These are phyloP conservation scores for Monilinia polystroma DNA, from an alignment of 2,329 filamentous ascomycete species.

Conservation along the genomic window DNA sequence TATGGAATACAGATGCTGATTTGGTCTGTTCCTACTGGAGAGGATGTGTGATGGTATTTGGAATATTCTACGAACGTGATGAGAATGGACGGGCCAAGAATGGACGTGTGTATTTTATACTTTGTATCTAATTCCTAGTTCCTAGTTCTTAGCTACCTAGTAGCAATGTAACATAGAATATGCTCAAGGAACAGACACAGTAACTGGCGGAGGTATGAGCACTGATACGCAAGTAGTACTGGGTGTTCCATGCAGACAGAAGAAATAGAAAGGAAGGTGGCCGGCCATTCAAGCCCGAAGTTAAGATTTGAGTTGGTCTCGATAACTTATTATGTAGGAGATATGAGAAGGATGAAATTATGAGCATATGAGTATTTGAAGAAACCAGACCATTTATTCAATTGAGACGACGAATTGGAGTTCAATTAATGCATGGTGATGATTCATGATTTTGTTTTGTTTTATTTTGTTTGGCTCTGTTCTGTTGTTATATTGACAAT, in stretches of 20 bases:
- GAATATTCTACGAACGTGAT: background rate
- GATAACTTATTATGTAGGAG: background rate
- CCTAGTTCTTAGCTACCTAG: slow-evolving; percentile 7
- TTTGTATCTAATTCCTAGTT: background rate
- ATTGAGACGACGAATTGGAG: background rate
- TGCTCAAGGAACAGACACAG: background rate
- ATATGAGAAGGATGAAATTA: background rate
- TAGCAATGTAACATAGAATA: background rate
- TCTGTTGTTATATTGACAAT: no score
- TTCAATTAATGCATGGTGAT: background rate
- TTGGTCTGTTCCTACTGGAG: background rate
- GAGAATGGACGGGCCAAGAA: background rate
- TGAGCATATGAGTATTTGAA: background rate
- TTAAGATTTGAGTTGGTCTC: background rate
- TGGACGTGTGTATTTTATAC: background rate
- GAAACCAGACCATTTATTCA: background rate
- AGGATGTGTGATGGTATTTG: background rate
- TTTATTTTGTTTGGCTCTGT: background rate
- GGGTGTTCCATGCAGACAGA: background rate
- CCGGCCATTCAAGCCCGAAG: background rate
- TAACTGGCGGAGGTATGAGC: background rate
- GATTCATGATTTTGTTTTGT: background rate
- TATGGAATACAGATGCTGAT: background rate
- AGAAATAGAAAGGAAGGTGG: background rate
- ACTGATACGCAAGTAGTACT: background rate